Conservation (phyloP, 768 basidiomycete species). For the Mycena latifolia region DNA sequence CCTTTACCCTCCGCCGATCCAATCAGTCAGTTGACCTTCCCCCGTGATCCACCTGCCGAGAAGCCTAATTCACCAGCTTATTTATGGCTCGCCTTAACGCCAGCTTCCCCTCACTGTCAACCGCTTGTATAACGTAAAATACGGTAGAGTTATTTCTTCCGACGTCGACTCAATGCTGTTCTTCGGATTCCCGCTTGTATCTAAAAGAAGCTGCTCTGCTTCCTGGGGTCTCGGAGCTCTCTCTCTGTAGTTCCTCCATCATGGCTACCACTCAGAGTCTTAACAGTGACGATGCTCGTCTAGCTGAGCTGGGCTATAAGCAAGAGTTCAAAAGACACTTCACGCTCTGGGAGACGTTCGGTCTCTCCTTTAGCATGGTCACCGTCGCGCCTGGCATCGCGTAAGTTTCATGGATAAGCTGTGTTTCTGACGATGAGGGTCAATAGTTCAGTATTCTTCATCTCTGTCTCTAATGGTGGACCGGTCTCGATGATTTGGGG, state of each 20-base stretch:
- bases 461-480: constrained; percentile 50
- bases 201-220: constrained; percentile 14
- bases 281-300: constrained; percentile 16
- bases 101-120: constrained; percentile 5
- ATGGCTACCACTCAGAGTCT: constrained; percentile 19
- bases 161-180: not conserved
- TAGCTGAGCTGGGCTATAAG: constrained; percentile 11
- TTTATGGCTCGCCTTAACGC: no score
- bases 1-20: no score
- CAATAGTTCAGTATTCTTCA: constrained; percentile 20
- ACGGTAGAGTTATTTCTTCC: constrained; percentile 3
- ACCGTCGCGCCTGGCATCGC: constrained; percentile 18
- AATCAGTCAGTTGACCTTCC: no score
- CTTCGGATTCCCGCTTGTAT: constrained; percentile 10
- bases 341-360: constrained; percentile 6
- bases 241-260: constrained; percentile 7
- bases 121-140: constrained; percentile 10
- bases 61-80: not conserved
- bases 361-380: constrained; percentile 15
- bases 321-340: constrained; percentile 12
- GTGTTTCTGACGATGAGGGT: constrained; percentile 14
- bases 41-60: no score
- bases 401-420: constrained; percentile 9
- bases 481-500: constrained; percentile 64
- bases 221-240: constrained; percentile 11